Evolutionary conservation across 2,329 filamentous ascomycete species (phyloP).

Genomic region (Colletotrichum endophyticum): DNA sequence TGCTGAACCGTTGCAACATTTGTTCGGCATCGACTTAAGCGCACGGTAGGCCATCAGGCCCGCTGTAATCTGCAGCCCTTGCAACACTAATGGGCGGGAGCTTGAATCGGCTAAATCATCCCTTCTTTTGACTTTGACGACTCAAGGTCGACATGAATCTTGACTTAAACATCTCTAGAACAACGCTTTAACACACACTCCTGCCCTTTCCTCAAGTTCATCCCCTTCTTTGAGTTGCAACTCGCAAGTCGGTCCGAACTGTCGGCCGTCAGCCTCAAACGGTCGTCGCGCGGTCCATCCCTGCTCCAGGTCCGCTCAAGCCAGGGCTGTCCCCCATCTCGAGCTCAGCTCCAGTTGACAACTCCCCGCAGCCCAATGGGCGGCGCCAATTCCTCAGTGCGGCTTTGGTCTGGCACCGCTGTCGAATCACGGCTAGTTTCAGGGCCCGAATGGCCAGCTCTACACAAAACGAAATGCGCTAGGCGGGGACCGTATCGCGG

Average conservation of each 20-base stretch:
- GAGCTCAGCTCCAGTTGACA: neutral
- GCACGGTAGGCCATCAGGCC: neutral
- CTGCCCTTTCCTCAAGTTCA: neutral
- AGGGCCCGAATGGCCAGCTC: slow-evolving; percentile 5
- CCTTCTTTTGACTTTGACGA: neutral
- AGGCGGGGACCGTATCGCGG: neutral
- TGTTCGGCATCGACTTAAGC: neutral
- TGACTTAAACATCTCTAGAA: neutral
- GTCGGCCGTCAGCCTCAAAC: neutral
- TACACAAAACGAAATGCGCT: neutral
- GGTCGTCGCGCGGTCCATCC: neutral
- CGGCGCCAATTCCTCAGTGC: slow-evolving; percentile 2
- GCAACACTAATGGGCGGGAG: neutral
- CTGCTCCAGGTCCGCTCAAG: neutral
- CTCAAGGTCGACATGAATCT: neutral
- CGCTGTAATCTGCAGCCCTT: neutral
- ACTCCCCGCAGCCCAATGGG: slow-evolving; percentile 1
- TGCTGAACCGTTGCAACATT: neutral
- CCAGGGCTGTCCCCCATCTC: neutral
- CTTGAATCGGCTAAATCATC: neutral
- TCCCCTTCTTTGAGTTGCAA: neutral
- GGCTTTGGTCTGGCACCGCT: neutral
- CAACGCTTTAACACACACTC: neutral
- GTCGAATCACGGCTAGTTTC: slow-evolving; percentile 14
- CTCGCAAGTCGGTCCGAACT: neutral